A percentile compares a stretch with the other conserved stretches of the same genome.
These are phyloP conservation scores for Metschnikowia hibisci DNA, from an alignment of 805 yeast genomes.

Conservation along the genomic window DNA sequence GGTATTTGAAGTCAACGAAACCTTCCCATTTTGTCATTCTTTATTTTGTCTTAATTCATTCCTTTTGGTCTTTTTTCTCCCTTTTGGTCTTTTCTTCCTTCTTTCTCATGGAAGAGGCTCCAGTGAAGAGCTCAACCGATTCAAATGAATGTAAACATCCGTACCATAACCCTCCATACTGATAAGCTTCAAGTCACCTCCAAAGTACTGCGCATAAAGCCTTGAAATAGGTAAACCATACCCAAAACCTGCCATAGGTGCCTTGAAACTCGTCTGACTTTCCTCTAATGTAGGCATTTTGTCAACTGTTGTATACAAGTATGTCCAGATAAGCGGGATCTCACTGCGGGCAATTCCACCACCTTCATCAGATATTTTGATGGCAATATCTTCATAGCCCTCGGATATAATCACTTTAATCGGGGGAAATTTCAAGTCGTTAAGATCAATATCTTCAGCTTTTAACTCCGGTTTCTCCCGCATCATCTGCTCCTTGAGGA, in stretches of 20 bases:
- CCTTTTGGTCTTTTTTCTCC: too few relatives aligned
- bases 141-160: conserved; percentile 83
- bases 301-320: conserved; percentile 83
- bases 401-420: conserved; percentile 83
- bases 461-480: conserved; percentile 39
- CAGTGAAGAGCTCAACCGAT: conserved; percentile 66
- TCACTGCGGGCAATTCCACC: conserved; percentile 89
- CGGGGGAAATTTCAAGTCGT: conserved; percentile 74
- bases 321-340: conserved; percentile 85
- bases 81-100: too few relatives aligned
- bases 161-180: conserved; percentile 95
- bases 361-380: conserved; percentile 88
- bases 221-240: conserved; percentile 86
- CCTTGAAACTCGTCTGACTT: conserved; percentile 63
- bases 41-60: too few relatives aligned
- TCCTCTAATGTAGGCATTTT: conserved; percentile 65
- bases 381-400: conserved; percentile 87
- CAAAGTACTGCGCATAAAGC: conserved; percentile 83
- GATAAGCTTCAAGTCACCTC: conserved; percentile 82
- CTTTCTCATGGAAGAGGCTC: conserved; percentile 53
- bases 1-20: too few relatives aligned
- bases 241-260: conserved; percentile 94
- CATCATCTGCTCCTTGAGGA: conserved; percentile 36
- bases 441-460: conserved; percentile 41
- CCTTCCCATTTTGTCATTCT: too few relatives aligned